phyloP scores from a whole-genome alignment of 306 rosid species.

The Cucumis hystrix region DNA sequence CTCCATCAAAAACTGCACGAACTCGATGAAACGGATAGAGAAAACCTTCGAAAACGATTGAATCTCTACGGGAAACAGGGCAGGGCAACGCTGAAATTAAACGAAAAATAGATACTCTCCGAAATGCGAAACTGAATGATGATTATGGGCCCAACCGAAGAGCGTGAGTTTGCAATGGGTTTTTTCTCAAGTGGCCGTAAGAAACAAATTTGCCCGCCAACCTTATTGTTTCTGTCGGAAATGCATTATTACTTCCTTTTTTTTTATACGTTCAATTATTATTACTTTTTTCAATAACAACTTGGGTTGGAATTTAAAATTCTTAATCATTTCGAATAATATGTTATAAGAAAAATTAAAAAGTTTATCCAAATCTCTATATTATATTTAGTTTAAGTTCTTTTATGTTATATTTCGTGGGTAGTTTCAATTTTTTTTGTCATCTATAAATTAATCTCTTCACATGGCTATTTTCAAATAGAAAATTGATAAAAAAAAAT shows the following conservation, averaged over 20 bases:
- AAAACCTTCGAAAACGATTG: not conserved
- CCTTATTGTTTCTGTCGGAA: not conserved
- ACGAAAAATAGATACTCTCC: not conserved
- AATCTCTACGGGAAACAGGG: not conserved
- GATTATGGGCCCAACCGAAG: not conserved
- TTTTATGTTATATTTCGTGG: no score
- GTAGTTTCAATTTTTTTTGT: no score
- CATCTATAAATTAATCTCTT: no score
- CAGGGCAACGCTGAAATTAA: not conserved
- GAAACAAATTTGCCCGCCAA: not conserved
- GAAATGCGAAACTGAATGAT: not conserved
- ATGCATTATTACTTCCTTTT: not conserved
- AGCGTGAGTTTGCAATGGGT: not conserved
- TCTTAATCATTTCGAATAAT: no score
- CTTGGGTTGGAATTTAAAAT: no score
- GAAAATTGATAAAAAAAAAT: no score
- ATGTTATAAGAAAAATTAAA: no score
- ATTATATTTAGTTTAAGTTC: no score
- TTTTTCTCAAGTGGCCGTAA: not conserved
- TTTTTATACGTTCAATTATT: no score
- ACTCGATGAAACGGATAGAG: not conserved
- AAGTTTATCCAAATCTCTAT: no score
- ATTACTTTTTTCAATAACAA: no score
- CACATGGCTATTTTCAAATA: no score
- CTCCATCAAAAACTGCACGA: conserved; percentile 28